Conservation (phyloP, 768 basidiomycete species). For the Leccinellum albellum region DNA sequence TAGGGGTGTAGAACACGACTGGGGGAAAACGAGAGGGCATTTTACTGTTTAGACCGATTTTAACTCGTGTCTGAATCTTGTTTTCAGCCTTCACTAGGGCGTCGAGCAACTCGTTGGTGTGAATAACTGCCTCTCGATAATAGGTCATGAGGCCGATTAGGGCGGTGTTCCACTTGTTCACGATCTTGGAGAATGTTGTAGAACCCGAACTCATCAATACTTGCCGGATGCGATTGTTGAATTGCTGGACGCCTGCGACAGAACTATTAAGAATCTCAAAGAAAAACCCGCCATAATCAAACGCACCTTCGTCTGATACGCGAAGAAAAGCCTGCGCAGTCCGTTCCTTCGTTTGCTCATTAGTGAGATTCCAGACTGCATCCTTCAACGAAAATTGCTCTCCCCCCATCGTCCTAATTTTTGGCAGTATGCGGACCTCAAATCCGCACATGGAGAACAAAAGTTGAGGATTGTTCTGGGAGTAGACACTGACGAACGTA, state of each 20-base stretch:
- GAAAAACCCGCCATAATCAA: neutral
- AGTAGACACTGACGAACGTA: constrained; percentile 95
- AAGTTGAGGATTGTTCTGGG: constrained; percentile 94
- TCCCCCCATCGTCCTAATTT: constrained; percentile 91
- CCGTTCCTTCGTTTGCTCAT: constrained; percentile 95
- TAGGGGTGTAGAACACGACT: constrained; percentile 93
- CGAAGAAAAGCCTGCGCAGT: constrained; percentile 98
- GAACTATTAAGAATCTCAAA: neutral
- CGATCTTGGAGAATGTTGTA: constrained; percentile 98
- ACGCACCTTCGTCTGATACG: constrained; percentile 86
- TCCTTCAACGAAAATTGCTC: constrained; percentile 97
- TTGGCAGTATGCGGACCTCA: constrained; percentile 95
- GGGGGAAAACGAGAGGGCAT: constrained; percentile 99
- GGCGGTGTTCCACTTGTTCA: constrained; percentile 97
- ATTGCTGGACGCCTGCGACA: constrained; percentile 77
- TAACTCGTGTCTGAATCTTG: constrained; percentile 99
- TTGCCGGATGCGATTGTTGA: constrained; percentile 96
- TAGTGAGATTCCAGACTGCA: constrained; percentile 94
- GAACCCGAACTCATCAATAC: constrained; percentile 98
- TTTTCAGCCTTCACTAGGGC: constrained; percentile 98
- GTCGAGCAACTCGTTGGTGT: constrained; percentile 94
- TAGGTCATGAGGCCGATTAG: constrained; percentile 97
- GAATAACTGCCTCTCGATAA: constrained; percentile 95
- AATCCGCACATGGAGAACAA: constrained; percentile 99
- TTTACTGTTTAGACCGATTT: constrained; percentile 98